These are phyloP conservation scores for Gloeophyllum trabeum DNA, from an alignment of 768 basidiomycete genomes.

Conservation along the genomic window DNA sequence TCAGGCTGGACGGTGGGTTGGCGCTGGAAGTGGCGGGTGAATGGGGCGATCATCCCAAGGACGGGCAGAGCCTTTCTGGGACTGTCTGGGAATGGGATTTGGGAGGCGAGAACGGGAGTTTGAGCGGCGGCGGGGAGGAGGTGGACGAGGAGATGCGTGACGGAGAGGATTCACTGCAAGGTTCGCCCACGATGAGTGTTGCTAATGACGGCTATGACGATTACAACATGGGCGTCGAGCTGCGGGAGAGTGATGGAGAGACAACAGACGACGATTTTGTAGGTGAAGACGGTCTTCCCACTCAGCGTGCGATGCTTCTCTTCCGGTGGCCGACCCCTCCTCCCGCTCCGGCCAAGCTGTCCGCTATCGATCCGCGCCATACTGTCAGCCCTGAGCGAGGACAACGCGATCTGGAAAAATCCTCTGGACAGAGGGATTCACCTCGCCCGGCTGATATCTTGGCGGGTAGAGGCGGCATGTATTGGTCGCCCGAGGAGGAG, in stretches of 20 bases:
- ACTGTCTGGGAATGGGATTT: constrained; percentile 58
- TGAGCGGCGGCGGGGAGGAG: constrained; percentile 16
- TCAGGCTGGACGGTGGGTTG: constrained; percentile 15
- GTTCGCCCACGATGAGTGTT: constrained; percentile 26
- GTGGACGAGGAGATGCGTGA: constrained; percentile 31
- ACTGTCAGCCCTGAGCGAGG: constrained; percentile 35
- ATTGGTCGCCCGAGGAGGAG: background rate
- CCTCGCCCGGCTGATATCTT: constrained; percentile 51
- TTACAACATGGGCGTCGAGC: constrained; percentile 12
- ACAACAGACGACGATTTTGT: constrained; percentile 81
- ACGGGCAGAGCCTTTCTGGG: constrained; percentile 46
- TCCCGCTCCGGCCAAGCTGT: constrained; percentile 20
- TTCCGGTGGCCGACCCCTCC: constrained; percentile 56
- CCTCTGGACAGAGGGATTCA: constrained; percentile 15
- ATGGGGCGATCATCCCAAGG: constrained; percentile 57
- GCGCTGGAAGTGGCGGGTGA: constrained; percentile 56
- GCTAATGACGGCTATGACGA: constrained; percentile 20
- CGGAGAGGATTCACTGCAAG: constrained; percentile 17
- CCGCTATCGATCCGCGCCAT: constrained; percentile 58
- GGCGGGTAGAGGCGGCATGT: constrained; percentile 43
- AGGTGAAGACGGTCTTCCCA: constrained; percentile 62
- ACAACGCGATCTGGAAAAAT: constrained; percentile 13
- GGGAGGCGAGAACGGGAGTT: constrained; percentile 43
- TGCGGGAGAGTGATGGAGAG: constrained; percentile 47
- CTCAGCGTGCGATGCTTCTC: constrained; percentile 62